A percentile compares a stretch with the other conserved stretches of the same genome.
These are phyloP conservation scores for Chrysoporthe cubensis DNA, from an alignment of 2,329 filamentous ascomycete species.

Conservation along the genomic window DNA sequence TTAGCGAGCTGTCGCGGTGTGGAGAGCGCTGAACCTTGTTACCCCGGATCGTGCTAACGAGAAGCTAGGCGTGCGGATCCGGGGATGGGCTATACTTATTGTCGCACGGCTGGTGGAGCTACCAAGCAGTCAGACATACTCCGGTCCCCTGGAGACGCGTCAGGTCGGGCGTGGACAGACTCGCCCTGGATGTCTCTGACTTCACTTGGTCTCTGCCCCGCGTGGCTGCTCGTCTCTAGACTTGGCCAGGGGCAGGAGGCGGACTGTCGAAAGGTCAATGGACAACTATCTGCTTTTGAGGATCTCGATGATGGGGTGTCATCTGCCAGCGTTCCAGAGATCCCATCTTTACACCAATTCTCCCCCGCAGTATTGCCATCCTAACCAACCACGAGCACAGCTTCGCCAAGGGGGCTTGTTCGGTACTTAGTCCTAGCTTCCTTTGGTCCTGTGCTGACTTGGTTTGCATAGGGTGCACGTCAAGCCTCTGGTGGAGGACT, in stretches of 20 bases:
- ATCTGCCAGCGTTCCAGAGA: too few relatives aligned
- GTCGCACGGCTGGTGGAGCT: neutral
- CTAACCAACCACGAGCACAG: neutral
- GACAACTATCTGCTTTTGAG: too few relatives aligned
- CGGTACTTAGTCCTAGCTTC: neutral
- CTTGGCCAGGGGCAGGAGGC: too few relatives aligned
- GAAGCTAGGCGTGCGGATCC: constrained; percentile 1
- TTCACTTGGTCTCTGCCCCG: too few relatives aligned
- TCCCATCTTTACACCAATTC: neutral
- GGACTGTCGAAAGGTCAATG: too few relatives aligned
- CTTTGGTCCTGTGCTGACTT: neutral
- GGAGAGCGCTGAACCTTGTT: neutral
- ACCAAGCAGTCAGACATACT: neutral
- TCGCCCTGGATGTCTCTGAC: too few relatives aligned
- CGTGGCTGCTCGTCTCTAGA: too few relatives aligned
- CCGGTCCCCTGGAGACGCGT: neutral
- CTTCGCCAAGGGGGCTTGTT: neutral
- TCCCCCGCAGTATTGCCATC: neutral
- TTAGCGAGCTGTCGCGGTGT: neutral
- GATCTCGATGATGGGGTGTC: too few relatives aligned
- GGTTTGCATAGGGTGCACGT: neutral
- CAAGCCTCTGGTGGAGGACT: neutral
- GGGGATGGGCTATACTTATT: neutral
- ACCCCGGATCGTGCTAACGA: constrained; percentile 11
- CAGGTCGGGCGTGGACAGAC: too few relatives aligned